Evolutionary conservation across 768 basidiomycete genomes (phyloP).

Genomic region (Russula emetica): DNA sequence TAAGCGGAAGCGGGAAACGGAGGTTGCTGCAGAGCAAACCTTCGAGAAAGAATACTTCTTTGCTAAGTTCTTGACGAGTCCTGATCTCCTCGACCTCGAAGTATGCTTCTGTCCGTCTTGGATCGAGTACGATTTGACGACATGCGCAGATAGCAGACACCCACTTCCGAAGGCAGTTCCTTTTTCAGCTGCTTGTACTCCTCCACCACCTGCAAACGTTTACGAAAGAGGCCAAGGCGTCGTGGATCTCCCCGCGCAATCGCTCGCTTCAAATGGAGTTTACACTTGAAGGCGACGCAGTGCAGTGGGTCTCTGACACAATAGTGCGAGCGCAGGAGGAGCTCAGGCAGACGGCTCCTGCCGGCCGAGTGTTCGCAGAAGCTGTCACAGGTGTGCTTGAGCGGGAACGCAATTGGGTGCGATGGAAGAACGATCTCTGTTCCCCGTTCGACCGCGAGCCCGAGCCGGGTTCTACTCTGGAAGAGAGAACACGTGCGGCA

Average conservation of each 20-base stretch:
- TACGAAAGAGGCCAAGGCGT: conserved; percentile 59
- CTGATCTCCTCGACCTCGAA: conserved; percentile 83
- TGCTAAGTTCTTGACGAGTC: conserved; percentile 87
- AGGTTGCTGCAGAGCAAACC: conserved; percentile 46
- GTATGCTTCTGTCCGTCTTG: conserved; percentile 38
- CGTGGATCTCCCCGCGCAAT: conserved; percentile 61
- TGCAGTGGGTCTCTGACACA: conserved; percentile 74
- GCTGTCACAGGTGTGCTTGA: conserved; percentile 68
- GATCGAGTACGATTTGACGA: neutral
- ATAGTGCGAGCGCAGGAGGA: conserved; percentile 51
- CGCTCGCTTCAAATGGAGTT: conserved; percentile 83
- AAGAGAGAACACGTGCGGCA: conserved; percentile 53
- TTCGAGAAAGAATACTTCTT: conserved; percentile 74
- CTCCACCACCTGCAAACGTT: conserved; percentile 71
- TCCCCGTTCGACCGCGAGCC: conserved; percentile 73
- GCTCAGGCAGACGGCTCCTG: conserved; percentile 71
- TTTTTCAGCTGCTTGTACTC: conserved; percentile 80
- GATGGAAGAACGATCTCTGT: conserved; percentile 84
- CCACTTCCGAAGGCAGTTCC: conserved; percentile 87
- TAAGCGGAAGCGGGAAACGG: conserved; percentile 66
- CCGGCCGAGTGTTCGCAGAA: conserved; percentile 71
- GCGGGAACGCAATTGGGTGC: conserved; percentile 85
- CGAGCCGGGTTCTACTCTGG: conserved; percentile 50
- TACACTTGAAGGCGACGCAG: conserved; percentile 60
- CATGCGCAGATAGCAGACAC: conserved; percentile 73